Conservation (phyloP, 1,284 basidiomycete species). For the Wallemia hederae region DNA sequence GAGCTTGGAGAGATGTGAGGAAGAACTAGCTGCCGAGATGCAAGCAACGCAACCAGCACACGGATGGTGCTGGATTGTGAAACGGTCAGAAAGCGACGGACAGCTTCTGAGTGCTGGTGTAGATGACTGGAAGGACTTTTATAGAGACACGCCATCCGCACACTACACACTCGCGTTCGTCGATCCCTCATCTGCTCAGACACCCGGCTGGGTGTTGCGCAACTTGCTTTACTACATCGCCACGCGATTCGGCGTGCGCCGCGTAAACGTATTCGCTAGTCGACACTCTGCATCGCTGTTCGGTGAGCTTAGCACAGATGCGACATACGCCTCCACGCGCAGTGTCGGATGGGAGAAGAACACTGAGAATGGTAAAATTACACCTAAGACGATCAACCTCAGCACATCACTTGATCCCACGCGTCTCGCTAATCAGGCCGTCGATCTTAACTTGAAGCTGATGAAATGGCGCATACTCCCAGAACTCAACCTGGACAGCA, state of each 20-base stretch:
- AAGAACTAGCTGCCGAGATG: neutral
- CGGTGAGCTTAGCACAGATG: neutral
- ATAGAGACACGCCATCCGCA: neutral
- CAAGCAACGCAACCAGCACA: neutral
- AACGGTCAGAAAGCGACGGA: neutral
- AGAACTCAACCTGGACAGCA: conserved; percentile 54
- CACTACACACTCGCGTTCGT: conserved; percentile 33
- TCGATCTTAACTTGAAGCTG: conserved; percentile 84
- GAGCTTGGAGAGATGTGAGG: conserved; percentile 5
- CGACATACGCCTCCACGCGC: neutral
- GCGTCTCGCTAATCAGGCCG: conserved; percentile 76
- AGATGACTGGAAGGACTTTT: neutral
- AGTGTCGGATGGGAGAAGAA: conserved; percentile 93
- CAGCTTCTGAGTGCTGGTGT: neutral
- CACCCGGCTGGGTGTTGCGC: conserved; percentile 80
- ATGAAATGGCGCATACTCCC: conserved; percentile 96
- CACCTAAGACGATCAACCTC: conserved; percentile 62
- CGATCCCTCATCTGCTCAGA: conserved; percentile 55
- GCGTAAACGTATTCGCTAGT: conserved; percentile 43
- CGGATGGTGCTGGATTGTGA: neutral
- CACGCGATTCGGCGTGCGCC: conserved; percentile 23
- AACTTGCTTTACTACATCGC: conserved; percentile 63
- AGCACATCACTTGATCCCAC: conserved; percentile 87
- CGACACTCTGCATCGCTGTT: conserved; percentile 20
- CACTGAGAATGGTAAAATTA: conserved; percentile 41